phyloP scores from a whole-genome alignment of 768 basidiomycete species.

The Calocybe gangraenosa region DNA sequence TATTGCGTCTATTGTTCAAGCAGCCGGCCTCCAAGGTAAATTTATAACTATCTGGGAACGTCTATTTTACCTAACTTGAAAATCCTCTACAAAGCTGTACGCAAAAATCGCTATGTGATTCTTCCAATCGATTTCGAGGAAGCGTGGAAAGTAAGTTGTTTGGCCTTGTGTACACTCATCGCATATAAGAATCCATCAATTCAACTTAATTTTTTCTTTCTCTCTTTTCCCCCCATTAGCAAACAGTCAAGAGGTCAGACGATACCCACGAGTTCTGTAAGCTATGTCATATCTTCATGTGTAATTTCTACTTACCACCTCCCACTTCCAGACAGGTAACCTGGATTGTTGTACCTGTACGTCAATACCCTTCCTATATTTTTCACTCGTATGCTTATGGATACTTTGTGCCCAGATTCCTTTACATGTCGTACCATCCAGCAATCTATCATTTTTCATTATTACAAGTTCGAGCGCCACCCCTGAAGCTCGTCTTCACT shows the following conservation, averaged over 20 bases:
- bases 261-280: conserved; percentile 96
- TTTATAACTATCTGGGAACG: too few relatives aligned
- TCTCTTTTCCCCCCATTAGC: conserved; percentile 47
- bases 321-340: conserved; percentile 34
- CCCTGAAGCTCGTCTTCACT: conserved; percentile 66
- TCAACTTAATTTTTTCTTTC: conserved; percentile 33
- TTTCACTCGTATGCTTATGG: neutral
- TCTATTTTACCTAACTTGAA: too few relatives aligned
- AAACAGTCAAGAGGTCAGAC: conserved; percentile 94
- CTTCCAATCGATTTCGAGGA: conserved; percentile 97
- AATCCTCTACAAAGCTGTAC: conserved; percentile 59
- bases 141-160: conserved; percentile 94
- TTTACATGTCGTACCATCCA: conserved; percentile 15
- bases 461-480: neutral
- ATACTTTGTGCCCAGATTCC: conserved; percentile 6
- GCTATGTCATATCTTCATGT: conserved; percentile 28
- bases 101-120: conserved; percentile 98
- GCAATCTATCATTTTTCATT: conserved; percentile 15
- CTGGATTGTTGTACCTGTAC: conserved; percentile 20
- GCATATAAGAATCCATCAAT: conserved; percentile 19
- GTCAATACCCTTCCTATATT: neutral
- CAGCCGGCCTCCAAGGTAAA: conserved; percentile 91
- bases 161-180: conserved; percentile 40
- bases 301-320: conserved; percentile 8
- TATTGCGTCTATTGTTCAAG: conserved; percentile 93